These are phyloP conservation scores for Colletotrichum tabaci DNA, from an alignment of 2,329 filamentous ascomycete genomes.

Conservation along the genomic window DNA sequence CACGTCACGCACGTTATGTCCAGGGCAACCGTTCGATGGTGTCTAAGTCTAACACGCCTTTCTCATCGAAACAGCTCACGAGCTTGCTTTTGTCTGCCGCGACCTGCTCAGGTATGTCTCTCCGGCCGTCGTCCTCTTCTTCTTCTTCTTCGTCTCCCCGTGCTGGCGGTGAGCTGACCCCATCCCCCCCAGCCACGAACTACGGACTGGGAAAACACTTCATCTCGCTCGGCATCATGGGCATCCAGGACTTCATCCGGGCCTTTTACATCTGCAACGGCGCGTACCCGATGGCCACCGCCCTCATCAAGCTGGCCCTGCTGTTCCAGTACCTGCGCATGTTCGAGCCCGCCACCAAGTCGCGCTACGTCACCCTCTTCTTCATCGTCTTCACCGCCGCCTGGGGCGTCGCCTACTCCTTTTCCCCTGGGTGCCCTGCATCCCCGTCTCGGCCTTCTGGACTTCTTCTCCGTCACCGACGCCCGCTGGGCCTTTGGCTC, in stretches of 20 bases:
- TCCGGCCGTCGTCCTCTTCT: not conserved
- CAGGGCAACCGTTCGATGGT: too few species aligned
- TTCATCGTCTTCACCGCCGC: constrained; percentile 48
- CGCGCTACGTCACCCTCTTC: constrained; percentile 42
- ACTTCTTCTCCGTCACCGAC: constrained; percentile 36
- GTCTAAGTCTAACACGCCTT: not conserved
- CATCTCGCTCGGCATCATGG: not conserved
- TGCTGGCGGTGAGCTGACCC: not conserved
- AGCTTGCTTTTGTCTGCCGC: constrained; percentile 29
- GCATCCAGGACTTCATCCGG: constrained; percentile 36
- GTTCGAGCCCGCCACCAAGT: constrained; percentile 38
- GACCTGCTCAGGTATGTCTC: constrained; percentile 20
- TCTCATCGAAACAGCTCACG: constrained; percentile 1
- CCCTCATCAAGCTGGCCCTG: constrained; percentile 44
- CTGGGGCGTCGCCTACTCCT: constrained; percentile 50
- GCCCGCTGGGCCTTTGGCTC: constrained; percentile 51
- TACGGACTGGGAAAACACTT: constrained; percentile 21
- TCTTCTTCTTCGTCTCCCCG: too few species aligned
- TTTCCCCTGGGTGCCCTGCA: constrained; percentile 53
- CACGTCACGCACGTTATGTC: too few species aligned
- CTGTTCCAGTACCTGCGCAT: constrained; percentile 44
- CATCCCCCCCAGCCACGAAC: not conserved
- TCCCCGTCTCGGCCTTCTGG: constrained; percentile 51
- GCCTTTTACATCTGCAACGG: constrained; percentile 44
- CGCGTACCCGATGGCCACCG: constrained; percentile 42